Evolutionary conservation across 1,284 basidiomycete genomes (phyloP).

Genomic region (Puccinia brachypodii): DNA sequence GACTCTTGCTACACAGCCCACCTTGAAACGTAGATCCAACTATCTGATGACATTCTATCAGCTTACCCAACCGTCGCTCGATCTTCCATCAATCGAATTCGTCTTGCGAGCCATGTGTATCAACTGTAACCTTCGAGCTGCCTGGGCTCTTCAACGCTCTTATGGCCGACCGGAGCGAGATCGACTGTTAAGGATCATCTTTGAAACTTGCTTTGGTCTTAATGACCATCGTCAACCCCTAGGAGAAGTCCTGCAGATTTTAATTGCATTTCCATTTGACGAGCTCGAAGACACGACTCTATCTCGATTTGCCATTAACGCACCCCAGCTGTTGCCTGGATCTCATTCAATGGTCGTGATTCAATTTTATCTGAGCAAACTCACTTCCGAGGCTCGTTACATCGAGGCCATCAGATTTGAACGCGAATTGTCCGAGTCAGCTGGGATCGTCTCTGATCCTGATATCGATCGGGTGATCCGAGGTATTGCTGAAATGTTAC

Average conservation of each 20-base stretch:
- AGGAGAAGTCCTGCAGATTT: neutral
- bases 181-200: constrained; percentile 12
- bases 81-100: constrained; percentile 12
- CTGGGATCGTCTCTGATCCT: constrained; percentile 8
- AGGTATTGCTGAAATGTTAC: constrained; percentile 33
- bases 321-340: constrained; percentile 8
- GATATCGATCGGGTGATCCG: constrained; percentile 33
- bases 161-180: constrained; percentile 26
- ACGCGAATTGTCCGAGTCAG: constrained; percentile 8
- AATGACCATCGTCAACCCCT: constrained; percentile 33
- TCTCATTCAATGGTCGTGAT: constrained; percentile 27
- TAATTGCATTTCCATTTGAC: constrained; percentile 38
- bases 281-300: constrained; percentile 27
- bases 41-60: constrained; percentile 28
- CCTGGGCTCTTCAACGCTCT: constrained; percentile 41
- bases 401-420: constrained; percentile 43
- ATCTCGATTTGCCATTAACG: constrained; percentile 2
- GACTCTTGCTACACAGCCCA: constrained; percentile 30
- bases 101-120: constrained; percentile 34
- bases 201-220: constrained; percentile 42
- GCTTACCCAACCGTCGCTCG: constrained; percentile 28
- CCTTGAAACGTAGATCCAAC: neutral
- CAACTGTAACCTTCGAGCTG: constrained; percentile 24
- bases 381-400: constrained; percentile 35
- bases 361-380: constrained; percentile 36